Conservation (phyloP, 768 basidiomycete genomes). For the Xerocomus brunneocitrinus region DNA sequence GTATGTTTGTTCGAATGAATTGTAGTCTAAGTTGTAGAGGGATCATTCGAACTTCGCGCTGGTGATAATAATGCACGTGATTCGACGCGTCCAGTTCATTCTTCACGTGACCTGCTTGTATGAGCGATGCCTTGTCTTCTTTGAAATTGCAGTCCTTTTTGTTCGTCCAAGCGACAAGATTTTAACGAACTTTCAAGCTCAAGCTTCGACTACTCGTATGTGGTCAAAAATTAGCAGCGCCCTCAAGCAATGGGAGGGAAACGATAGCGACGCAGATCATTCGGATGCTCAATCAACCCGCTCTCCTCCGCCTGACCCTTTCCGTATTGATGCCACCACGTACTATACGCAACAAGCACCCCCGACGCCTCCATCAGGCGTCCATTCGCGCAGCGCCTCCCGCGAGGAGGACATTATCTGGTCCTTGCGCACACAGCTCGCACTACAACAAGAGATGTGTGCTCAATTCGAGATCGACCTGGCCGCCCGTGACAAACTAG, state of each 20-base stretch:
- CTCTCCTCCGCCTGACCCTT: conserved; percentile 61
- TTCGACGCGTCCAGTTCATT: conserved; percentile 24
- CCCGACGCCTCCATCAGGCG: conserved; percentile 51
- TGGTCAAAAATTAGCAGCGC: conserved; percentile 61
- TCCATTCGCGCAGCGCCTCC: conserved; percentile 56
- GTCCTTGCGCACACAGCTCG: conserved; percentile 69
- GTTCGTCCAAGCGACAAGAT: not conserved
- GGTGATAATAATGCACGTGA: conserved; percentile 18
- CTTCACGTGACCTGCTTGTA: conserved; percentile 23
- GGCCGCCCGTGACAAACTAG: conserved; percentile 66
- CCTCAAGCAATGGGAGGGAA: conserved; percentile 40
- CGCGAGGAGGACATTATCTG: conserved; percentile 69
- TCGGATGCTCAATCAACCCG: conserved; percentile 22
- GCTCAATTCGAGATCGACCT: conserved; percentile 76
- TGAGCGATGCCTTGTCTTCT: not conserved
- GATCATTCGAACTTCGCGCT: no score
- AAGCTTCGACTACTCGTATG: conserved; percentile 31
- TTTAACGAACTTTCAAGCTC: not conserved
- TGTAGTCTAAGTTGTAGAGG: not conserved
- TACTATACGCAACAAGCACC: conserved; percentile 77
- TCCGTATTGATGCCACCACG: conserved; percentile 65
- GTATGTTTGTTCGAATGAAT: conserved; percentile 8
- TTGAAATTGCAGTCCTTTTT: not conserved
- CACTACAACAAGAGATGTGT: conserved; percentile 70
- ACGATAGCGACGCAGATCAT: conserved; percentile 18